Evolutionary conservation across 108 stramenopile species (phyloP).

Genomic region (Seminavis robusta): DNA sequence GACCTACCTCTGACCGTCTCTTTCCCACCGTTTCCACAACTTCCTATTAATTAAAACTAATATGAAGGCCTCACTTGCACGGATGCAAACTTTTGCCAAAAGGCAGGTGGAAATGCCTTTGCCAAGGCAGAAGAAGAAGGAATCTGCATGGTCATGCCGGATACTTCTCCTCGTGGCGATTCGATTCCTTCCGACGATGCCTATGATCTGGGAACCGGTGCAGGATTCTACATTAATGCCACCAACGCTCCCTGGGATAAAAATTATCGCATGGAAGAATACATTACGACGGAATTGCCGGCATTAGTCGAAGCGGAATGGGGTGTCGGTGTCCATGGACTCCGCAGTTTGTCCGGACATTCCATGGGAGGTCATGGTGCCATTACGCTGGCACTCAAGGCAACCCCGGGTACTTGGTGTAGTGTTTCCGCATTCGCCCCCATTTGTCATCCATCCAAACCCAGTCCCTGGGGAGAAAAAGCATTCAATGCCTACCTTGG

Average conservation of each 20-base stretch:
- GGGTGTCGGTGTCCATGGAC: slow-evolving; percentile 32
- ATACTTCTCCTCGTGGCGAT: slow-evolving; percentile 92
- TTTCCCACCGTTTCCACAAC: not conserved
- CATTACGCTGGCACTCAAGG: slow-evolving; percentile 81
- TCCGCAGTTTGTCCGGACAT: slow-evolving; percentile 85
- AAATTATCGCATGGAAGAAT: slow-evolving; percentile 96
- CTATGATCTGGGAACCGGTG: slow-evolving; percentile 95
- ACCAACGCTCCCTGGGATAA: slow-evolving; percentile 70
- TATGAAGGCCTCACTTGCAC: slow-evolving; percentile 91
- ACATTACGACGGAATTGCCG: slow-evolving; percentile 91
- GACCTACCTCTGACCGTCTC: no score
- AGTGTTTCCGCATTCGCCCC: slow-evolving; percentile 92
- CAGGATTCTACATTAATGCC: slow-evolving; percentile 98
- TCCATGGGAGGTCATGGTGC: slow-evolving; percentile 94
- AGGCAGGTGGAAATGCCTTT: slow-evolving; percentile 78
- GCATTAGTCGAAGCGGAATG: slow-evolving; percentile 58
- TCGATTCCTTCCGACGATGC: slow-evolving; percentile 71
- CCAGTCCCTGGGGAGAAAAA: slow-evolving; percentile 95
- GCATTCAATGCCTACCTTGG: slow-evolving; percentile 94
- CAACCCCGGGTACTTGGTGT: slow-evolving; percentile 31
- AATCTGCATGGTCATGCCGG: slow-evolving; percentile 92
- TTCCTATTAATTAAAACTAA: not conserved
- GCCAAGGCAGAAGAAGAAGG: slow-evolving; percentile 65
- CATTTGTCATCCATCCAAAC: slow-evolving; percentile 88
- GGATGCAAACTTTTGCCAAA: slow-evolving; percentile 92